Conservation (phyloP, 2,329 filamentous ascomycete species). For the Septoria petroselini region DNA sequence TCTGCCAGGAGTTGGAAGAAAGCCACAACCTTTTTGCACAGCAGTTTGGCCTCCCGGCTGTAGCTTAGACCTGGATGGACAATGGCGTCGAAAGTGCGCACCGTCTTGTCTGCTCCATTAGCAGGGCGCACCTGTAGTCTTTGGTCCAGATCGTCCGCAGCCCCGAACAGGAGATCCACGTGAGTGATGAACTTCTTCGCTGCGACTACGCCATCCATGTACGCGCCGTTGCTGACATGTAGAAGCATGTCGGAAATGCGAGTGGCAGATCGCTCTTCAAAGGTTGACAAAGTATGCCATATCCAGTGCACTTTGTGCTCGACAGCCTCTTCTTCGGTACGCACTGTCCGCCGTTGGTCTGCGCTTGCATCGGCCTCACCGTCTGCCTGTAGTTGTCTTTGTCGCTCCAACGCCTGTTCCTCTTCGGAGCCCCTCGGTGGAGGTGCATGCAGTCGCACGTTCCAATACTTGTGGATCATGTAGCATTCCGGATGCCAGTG, state of each 20-base stretch:
- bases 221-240: constrained; percentile 96
- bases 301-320: constrained; percentile 97
- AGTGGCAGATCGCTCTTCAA: constrained; percentile 94
- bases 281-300: constrained; percentile 95
- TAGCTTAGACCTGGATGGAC: constrained; percentile 71
- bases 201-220: constrained; percentile 89
- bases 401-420: constrained; percentile 27
- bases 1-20: constrained; percentile 96
- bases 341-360: constrained; percentile 70
- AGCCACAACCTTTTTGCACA: constrained; percentile 99
- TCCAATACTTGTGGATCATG: constrained; percentile 99
- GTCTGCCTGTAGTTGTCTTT: constrained; percentile 30
- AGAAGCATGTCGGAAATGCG: constrained; percentile 99
- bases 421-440: constrained; percentile 42
- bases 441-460: constrained; percentile 68
- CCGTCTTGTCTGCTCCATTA: constrained; percentile 28
- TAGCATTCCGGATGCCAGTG: constrained; percentile 99
- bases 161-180: constrained; percentile 86
- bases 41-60: constrained; percentile 89
- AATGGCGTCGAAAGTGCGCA: constrained; percentile 36
- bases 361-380: constrained; percentile 58
- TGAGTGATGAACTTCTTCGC: constrained; percentile 96
- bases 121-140: constrained; percentile 59
- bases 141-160: constrained; percentile 78
- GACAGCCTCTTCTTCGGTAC: constrained; percentile 85